Evolutionary conservation across 805 yeast genomes (phyloP).

Genomic region (Saccharomycopsis fodiens): DNA sequence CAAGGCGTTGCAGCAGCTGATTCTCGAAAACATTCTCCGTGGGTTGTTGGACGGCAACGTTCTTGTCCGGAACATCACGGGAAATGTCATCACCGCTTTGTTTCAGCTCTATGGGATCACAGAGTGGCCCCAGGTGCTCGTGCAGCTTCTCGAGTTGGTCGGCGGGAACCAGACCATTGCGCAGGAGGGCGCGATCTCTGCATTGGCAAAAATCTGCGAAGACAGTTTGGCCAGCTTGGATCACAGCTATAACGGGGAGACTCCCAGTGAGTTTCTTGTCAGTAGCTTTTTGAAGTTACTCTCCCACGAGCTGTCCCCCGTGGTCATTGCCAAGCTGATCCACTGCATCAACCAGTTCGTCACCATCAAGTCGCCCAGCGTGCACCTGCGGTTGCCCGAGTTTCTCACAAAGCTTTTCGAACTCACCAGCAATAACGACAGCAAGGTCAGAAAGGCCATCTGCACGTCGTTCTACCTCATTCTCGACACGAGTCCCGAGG

Average conservation of each 20-base stretch:
- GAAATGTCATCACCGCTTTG: slow-evolving; percentile 80
- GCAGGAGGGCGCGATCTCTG: slow-evolving; percentile 72
- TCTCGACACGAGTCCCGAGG: slow-evolving; percentile 73
- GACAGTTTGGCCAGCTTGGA: slow-evolving; percentile 68
- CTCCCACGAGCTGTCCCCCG: slow-evolving; percentile 29
- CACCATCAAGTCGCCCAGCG: slow-evolving; percentile 57
- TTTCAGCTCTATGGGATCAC: slow-evolving; percentile 59
- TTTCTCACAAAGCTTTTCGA: slow-evolving; percentile 57
- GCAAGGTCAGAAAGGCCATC: slow-evolving; percentile 60
- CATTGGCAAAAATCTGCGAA: slow-evolving; percentile 84
- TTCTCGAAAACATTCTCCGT: slow-evolving; percentile 31
- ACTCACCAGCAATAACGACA: slow-evolving; percentile 54
- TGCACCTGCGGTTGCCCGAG: slow-evolving; percentile 56
- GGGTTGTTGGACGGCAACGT: slow-evolving; percentile 46
- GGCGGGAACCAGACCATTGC: slow-evolving; percentile 35
- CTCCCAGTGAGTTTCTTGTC: slow-evolving; percentile 63
- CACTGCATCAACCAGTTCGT: slow-evolving; percentile 73
- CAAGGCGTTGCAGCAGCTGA: slow-evolving; percentile 28
- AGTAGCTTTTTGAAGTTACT: slow-evolving; percentile 54
- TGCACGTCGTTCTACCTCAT: slow-evolving; percentile 69
- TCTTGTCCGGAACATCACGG: slow-evolving; percentile 81
- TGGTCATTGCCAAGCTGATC: slow-evolving; percentile 54
- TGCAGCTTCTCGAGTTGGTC: slow-evolving; percentile 57
- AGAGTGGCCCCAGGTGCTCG: slow-evolving; percentile 70
- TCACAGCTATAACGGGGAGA: slow-evolving; percentile 51